Evolutionary conservation across 495 filamentous ascomycete species (phyloP), one percentile per base, ranked within the genome.

Genomic region (Opeltia flavorubescens): DNA sequence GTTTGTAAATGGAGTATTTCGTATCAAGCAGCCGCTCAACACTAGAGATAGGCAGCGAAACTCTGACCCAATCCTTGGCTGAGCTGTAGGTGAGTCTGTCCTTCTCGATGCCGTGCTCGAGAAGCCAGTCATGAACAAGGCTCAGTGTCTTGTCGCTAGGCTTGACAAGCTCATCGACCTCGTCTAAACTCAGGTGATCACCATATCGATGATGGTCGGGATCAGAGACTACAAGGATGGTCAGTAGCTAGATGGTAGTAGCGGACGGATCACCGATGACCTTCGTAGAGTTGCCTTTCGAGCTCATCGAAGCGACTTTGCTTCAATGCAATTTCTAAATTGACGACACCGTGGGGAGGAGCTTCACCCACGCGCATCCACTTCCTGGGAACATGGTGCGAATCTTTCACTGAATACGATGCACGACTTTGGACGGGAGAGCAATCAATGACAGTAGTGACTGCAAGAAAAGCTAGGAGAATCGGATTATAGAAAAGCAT

Each of bases 381-480:
- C 46, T 58, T 58, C 24, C 53, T 54, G 17, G 75, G 74, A 7
- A 70, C 66, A 46, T 54, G 46, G 47, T 76, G 71, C 23, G 60
- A 53, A 29, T 77, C 75, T 55, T 76, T 78, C 39, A 77, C 63
- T 12, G 57, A 62, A 53, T 77, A 77, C 2, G 46, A 30, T 12
- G 44, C 46, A 31, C 54, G 54, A 31, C 39, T 18, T 25, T 26
- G 47, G 5, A 50, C 6, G 15, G 54, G 51, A 3, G 46, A 44
- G 23, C 27, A 41, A 6, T 17, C 13, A 2, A 41, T 13, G 25
- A 41, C 18, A 24, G 3, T 12, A 5, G 18, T 23, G 6, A 21
- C 6, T 1, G 15, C 20, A 25, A 21, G 7, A 41, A 2, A 25
- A 21, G 17, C 38, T 41, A 41, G 20, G 9, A 25, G 21, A 41